Percentiles rank a stretch among this genome's conserved stretches.
phyloP scores from a whole-genome alignment of 148 eudicot species.

The Fagopyrum esculentum region DNA sequence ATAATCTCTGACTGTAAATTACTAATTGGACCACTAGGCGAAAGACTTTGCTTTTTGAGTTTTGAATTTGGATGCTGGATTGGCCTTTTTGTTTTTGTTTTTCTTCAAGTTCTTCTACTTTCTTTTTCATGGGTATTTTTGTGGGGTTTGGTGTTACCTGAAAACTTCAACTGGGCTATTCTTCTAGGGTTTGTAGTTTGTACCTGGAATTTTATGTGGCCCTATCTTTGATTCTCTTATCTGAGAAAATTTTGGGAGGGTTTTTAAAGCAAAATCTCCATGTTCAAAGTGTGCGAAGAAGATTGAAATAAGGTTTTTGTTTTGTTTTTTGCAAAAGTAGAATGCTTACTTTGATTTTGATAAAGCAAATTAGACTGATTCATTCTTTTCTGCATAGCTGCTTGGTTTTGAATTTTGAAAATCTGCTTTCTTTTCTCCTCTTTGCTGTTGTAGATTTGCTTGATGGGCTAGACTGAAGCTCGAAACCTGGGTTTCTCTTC shows the following conservation, averaged over 20 bases:
- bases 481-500: background rate
- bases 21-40: slow-evolving; percentile 4
- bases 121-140: background rate
- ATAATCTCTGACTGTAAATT: slow-evolving; percentile 8
- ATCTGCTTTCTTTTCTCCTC: slow-evolving; percentile 21
- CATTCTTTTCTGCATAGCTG: slow-evolving; percentile 19
- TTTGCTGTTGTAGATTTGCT: slow-evolving; percentile 21
- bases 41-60: slow-evolving; percentile 6
- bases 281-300: background rate
- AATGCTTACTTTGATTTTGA: slow-evolving; percentile 21
- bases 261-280: slow-evolving; percentile 2
- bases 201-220: slow-evolving; percentile 11
- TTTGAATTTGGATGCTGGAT: slow-evolving; percentile 8
- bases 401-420: slow-evolving; percentile 31
- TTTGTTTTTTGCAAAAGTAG: slow-evolving; percentile 17
- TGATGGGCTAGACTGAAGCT: slow-evolving; percentile 9
- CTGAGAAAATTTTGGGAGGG: slow-evolving; percentile 3
- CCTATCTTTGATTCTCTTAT: background rate
- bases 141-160: slow-evolving; percentile 9
- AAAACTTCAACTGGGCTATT: background rate
- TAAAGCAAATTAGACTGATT: slow-evolving; percentile 25
- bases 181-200: slow-evolving; percentile 9
- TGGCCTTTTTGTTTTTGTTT: background rate
- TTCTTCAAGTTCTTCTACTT: background rate
- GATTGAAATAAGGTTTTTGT: background rate